Conservation (phyloP, 768 basidiomycete species). For the Infundibulicybe gibba region DNA sequence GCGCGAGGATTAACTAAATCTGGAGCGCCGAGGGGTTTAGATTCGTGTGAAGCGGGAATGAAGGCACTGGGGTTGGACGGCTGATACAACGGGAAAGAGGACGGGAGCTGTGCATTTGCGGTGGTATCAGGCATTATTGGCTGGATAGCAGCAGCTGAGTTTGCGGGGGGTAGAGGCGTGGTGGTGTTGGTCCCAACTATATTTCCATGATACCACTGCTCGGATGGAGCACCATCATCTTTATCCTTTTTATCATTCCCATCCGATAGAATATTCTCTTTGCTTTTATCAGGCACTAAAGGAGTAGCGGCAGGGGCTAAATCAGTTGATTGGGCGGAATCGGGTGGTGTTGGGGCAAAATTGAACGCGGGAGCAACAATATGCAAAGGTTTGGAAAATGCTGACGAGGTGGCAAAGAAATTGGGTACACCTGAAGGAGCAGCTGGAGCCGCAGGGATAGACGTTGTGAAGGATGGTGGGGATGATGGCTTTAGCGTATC, state of each 20-base stretch:
- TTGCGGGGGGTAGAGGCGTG: no score
- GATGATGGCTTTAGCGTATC: background rate
- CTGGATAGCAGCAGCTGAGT: no score
- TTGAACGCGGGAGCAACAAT: slow-evolving; percentile 19
- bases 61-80: no score
- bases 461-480: background rate
- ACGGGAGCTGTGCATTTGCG: no score
- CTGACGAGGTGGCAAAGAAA: slow-evolving; percentile 57
- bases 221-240: slow-evolving; percentile 3
- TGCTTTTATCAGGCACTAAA: slow-evolving; percentile 28
- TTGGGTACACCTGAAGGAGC: slow-evolving; percentile 43
- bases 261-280: slow-evolving; percentile 41
- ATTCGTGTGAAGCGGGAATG: no score
- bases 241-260: slow-evolving; percentile 24
- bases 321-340: slow-evolving; percentile 7
- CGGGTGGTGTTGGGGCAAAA: slow-evolving; percentile 12
- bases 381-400: slow-evolving; percentile 37
- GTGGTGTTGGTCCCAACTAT: no score
- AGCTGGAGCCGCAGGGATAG: slow-evolving; percentile 5
- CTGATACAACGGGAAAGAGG: no score
- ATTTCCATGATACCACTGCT: no score
- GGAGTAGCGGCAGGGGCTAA: slow-evolving; percentile 10
- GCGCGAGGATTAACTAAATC: no score
- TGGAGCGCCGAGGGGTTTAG: no score
- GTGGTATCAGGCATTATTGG: no score